Conservation (phyloP, 2,329 filamentous ascomycete genomes). For the Stenocarpella maydis region DNA sequence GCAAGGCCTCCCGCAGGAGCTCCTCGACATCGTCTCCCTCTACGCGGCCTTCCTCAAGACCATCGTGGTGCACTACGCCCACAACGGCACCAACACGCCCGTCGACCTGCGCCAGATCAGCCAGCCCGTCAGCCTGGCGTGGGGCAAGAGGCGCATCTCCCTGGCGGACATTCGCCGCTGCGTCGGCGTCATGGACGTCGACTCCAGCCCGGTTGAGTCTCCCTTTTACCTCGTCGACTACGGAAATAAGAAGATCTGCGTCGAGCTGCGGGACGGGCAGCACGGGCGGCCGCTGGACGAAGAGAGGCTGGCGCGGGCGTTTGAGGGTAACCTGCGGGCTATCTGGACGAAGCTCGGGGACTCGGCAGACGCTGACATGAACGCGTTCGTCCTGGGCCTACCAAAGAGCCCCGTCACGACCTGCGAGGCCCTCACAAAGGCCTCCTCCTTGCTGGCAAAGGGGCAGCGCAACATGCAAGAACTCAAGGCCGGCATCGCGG, state of each 20-base stretch:
- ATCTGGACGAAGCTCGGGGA: slow-evolving; percentile 51
- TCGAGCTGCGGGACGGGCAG: slow-evolving; percentile 59
- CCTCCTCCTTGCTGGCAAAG: slow-evolving; percentile 67
- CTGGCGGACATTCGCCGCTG: slow-evolving; percentile 72
- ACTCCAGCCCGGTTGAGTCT: neutral
- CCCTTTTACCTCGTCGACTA: slow-evolving; percentile 54
- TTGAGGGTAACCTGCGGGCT: slow-evolving; percentile 59
- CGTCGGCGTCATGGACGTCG: slow-evolving; percentile 65
- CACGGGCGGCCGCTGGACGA: slow-evolving; percentile 55
- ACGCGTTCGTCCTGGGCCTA: slow-evolving; percentile 63
- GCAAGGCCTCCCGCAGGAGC: slow-evolving; percentile 56
- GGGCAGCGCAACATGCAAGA: slow-evolving; percentile 75
- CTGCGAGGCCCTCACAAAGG: slow-evolving; percentile 60
- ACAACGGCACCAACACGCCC: slow-evolving; percentile 70
- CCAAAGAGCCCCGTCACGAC: slow-evolving; percentile 62
- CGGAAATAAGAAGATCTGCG: slow-evolving; percentile 63
- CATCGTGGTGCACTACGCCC: slow-evolving; percentile 72
- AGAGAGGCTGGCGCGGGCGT: slow-evolving; percentile 60
- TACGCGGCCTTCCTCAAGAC: slow-evolving; percentile 74
- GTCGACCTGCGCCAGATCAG: slow-evolving; percentile 69
- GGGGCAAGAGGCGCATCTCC: slow-evolving; percentile 75
- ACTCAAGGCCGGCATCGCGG: slow-evolving; percentile 68
- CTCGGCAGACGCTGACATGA: slow-evolving; percentile 44
- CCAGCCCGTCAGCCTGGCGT: slow-evolving; percentile 70
- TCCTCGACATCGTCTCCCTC: slow-evolving; percentile 68